These are phyloP conservation scores for Tylopilus felleus DNA, from an alignment of 768 basidiomycete species.

Conservation along the genomic window DNA sequence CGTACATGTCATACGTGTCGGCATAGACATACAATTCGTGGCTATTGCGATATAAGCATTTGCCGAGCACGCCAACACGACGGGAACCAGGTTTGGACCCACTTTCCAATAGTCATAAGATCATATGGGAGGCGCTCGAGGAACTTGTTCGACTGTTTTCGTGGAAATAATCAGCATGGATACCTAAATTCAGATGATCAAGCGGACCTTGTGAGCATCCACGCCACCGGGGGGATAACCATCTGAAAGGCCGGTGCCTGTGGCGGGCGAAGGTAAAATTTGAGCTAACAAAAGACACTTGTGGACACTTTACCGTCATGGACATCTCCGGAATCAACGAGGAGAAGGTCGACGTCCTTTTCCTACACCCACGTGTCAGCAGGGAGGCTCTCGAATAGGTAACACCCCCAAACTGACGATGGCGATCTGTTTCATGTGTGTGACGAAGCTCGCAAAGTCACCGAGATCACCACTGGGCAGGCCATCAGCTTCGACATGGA, in stretches of 20 bases:
- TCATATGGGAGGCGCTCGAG: slow-evolving; percentile 76
- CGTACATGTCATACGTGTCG: slow-evolving; percentile 63
- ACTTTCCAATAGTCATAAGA: slow-evolving; percentile 82
- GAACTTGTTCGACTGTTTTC: slow-evolving; percentile 65
- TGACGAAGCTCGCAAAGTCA: slow-evolving; percentile 84
- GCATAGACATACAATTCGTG: slow-evolving; percentile 81
- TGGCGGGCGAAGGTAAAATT: slow-evolving; percentile 3
- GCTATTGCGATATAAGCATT: slow-evolving; percentile 32
- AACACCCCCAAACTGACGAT: slow-evolving; percentile 33
- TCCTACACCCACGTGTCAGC: slow-evolving; percentile 32
- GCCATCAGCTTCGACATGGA: background rate
- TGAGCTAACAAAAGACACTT: background rate
- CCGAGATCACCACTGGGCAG: slow-evolving; percentile 56
- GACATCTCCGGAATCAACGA: slow-evolving; percentile 79
- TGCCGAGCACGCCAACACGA: too few species aligned
- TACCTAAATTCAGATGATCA: background rate
- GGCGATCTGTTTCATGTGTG: slow-evolving; percentile 77
- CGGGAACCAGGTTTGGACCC: slow-evolving; percentile 22
- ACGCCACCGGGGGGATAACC: slow-evolving; percentile 68
- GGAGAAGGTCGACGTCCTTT: slow-evolving; percentile 76
- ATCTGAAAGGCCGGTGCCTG: slow-evolving; percentile 75
- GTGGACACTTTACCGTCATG: slow-evolving; percentile 50
- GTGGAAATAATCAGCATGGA: background rate
- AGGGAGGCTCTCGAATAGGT: background rate
- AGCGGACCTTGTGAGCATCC: slow-evolving; percentile 64